Base-by-base conservation (phyloP, 2,329 filamentous ascomycete species). In the Colletotrichum sp. region DNA sequence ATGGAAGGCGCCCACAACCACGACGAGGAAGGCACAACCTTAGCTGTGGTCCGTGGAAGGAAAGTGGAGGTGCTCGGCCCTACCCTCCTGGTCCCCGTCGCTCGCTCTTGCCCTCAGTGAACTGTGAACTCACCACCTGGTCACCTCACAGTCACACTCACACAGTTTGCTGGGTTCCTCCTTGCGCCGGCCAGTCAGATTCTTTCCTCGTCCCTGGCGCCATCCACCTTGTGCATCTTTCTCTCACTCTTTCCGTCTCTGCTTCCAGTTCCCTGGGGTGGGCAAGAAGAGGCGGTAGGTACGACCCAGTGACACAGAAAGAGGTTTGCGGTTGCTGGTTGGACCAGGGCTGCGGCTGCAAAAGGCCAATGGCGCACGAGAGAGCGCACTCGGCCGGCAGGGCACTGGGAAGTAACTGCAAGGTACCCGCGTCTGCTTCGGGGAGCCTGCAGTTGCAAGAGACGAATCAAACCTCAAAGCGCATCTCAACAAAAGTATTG, bases 1-100 rank as follows among this genome's bases (percentile, higher is more conserved):
- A 36, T 39, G 39, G 24, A 66, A 66, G 63, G 34, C 59, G 26
- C 26, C 26, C 26, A 60, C 28, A 16, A n/a, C 26, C 57, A 60
- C 26, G 30, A 30, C 57, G 57, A 60, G 28, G 39, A 28, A 55
- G 49, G 65, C 59, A 59, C 28, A 26, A 63, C 70, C 49, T 72
- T 69, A 62, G 65, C 65, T 62, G 55, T 73, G 65, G 71, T 73
- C 64, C 28, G 62, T 49, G 44, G 44, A 26, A 57, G 71, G 32
- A 26, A 66, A 66, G 63, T 70, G 32, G 24, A 49, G 30, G 24
- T 64, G 66, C 71, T 73, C 71, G 71, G 71, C 71, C 71, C 66
- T 64, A 44, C 66, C 71, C 63, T 73, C 66, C 71, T 16, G 36
- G 39, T 70, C 66, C 71, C 64, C 10, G 52, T 21, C 15, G 15